phyloP scores from a whole-genome alignment of 2,329 filamentous ascomycete species.

The Cladosporium sp. region DNA sequence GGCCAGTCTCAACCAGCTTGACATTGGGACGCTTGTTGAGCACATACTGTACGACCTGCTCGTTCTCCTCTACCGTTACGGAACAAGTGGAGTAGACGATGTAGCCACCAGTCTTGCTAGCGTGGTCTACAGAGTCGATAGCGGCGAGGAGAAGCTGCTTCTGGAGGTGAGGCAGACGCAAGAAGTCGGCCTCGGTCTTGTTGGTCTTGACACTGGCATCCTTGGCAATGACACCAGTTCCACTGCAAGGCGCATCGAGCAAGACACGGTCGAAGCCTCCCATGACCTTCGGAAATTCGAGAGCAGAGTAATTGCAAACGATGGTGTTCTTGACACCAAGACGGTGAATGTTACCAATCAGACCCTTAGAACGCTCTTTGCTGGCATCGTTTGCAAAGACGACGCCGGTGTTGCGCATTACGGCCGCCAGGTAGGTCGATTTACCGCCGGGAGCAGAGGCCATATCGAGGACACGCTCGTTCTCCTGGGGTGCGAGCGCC shows the following conservation, averaged over 20 bases:
- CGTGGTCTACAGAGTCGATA: conserved; percentile 90
- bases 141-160: conserved; percentile 89
- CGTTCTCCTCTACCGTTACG: conserved; percentile 90
- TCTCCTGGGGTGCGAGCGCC: conserved; percentile 88
- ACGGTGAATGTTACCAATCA: conserved; percentile 96
- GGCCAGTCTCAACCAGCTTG: conserved; percentile 12
- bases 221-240: conserved; percentile 95
- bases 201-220: conserved; percentile 97
- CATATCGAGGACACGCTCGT: conserved; percentile 90
- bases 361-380: conserved; percentile 87
- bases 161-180: conserved; percentile 86
- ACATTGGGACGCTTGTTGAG: conserved; percentile 61
- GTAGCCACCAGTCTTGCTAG: conserved; percentile 87
- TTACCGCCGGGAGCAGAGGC: conserved; percentile 93
- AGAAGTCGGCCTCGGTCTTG: conserved; percentile 92
- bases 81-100: conserved; percentile 96
- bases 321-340: conserved; percentile 89
- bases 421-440: conserved; percentile 88
- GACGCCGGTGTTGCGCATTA: conserved; percentile 96
- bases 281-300: conserved; percentile 89
- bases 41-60: conserved; percentile 89
- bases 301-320: conserved; percentile 90
- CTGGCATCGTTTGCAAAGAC: conserved; percentile 96
- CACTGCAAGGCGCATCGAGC: conserved; percentile 91
- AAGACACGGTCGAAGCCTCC: conserved; percentile 93